These are phyloP conservation scores for Phytopythium oedochilum DNA, from an alignment of 352 stramenopile species.

Conservation along the genomic window DNA sequence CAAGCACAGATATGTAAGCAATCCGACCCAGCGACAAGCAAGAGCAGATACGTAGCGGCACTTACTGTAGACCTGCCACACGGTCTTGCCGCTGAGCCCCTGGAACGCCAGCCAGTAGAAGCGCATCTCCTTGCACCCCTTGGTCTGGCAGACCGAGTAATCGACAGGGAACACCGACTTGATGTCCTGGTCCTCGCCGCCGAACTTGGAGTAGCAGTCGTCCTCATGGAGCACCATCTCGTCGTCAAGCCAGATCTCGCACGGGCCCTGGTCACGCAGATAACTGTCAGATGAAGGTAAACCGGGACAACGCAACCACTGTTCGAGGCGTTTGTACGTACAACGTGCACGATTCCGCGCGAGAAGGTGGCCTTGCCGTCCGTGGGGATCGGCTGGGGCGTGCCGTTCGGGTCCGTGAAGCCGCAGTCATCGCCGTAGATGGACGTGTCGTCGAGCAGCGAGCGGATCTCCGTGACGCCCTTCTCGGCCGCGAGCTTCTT, in stretches of 20 bases:
- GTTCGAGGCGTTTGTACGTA: too few relatives aligned
- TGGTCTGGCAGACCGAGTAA: constrained; percentile 24
- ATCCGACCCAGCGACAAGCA: too few relatives aligned
- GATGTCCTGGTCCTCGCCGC: constrained; percentile 29
- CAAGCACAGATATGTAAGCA: too few relatives aligned
- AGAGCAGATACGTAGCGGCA: too few relatives aligned
- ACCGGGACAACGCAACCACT: too few relatives aligned
- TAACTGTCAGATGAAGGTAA: constrained; percentile 7
- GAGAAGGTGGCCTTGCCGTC: constrained; percentile 32
- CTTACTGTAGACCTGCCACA: constrained; percentile 45
- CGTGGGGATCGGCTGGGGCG: constrained; percentile 24
- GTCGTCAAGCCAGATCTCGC: constrained; percentile 36
- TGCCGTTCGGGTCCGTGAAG: constrained; percentile 26
- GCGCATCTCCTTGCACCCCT: constrained; percentile 28
- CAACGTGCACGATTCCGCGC: constrained; percentile 20
- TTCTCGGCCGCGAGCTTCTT: constrained; percentile 18
- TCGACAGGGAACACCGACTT: constrained; percentile 35
- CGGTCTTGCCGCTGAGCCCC: constrained; percentile 24
- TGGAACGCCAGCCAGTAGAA: constrained; percentile 44
- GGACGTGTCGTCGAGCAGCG: constrained; percentile 29
- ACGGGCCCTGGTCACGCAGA: too few relatives aligned
- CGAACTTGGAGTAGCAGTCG: constrained; percentile 26
- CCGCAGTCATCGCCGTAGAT: constrained; percentile 29
- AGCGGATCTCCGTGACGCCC: constrained; percentile 25
- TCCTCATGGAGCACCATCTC: constrained; percentile 25